Conservation (phyloP, 345 rosid species). For the Salix caprea region DNA sequence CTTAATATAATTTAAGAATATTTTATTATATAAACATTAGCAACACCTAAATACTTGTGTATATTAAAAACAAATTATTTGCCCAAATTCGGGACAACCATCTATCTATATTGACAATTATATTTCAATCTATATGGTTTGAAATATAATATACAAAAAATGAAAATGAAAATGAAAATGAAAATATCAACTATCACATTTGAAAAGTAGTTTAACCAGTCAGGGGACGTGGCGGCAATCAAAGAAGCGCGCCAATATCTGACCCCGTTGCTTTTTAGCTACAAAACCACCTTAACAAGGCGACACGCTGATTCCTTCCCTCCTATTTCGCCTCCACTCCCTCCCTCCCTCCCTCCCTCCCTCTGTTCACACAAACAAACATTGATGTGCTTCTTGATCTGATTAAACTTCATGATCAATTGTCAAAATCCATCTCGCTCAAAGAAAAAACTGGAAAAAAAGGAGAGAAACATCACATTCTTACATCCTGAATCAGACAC, state of each 20-base stretch:
- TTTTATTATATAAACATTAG: no score
- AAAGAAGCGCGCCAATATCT: constrained; percentile 60
- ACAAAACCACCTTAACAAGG: constrained; percentile 30
- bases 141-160: neutral
- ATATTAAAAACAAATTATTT: no score
- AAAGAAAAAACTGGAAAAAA: neutral
- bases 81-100: no score
- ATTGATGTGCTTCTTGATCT: constrained; percentile 7
- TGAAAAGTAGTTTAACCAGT: constrained; percentile 12
- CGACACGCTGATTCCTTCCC: constrained; percentile 26
- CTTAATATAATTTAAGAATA: no score
- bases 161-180: neutral
- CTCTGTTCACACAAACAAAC: neutral
- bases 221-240: constrained; percentile 36
- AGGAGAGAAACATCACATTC: neutral
- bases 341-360: constrained; percentile 21
- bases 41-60: no score
- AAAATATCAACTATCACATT: neutral
- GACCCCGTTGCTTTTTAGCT: constrained; percentile 38
- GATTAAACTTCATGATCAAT: constrained; percentile 3
- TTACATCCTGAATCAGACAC: neutral
- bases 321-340: constrained; percentile 26
- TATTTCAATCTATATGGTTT: no score
- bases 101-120: no score
- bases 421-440: constrained; percentile 1